Percentiles rank a stretch among this genome's conserved stretches.
These are phyloP conservation scores for Kickxella alabastrina DNA, from an alignment of 192 early-diverging fungal genomes.

Conservation along the genomic window DNA sequence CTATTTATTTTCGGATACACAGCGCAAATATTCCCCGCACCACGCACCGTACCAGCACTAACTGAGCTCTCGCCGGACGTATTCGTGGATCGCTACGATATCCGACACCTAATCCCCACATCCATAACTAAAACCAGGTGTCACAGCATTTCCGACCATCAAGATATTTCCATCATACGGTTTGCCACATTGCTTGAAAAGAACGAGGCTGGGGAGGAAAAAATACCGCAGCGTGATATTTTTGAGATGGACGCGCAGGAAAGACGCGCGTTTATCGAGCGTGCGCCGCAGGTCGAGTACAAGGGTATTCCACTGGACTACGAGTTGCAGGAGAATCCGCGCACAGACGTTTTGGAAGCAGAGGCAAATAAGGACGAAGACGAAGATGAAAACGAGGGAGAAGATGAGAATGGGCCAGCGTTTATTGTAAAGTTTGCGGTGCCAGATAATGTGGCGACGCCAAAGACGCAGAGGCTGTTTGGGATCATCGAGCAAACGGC, in stretches of 20 bases:
- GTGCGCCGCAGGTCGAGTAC: too few relatives aligned
- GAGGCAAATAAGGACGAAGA: conserved; percentile 2
- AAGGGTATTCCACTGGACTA: too few relatives aligned
- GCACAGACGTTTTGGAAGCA: neutral
- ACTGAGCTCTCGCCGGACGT: conserved; percentile 6
- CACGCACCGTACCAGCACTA: neutral
- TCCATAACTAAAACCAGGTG: too few relatives aligned
- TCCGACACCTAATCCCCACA: too few relatives aligned
- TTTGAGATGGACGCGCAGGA: too few relatives aligned
- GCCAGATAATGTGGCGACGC: conserved; percentile 31
- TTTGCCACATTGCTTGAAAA: too few relatives aligned
- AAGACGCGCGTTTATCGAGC: conserved; percentile 16
- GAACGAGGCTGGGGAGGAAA: too few relatives aligned
- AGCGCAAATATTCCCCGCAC: conserved; percentile 9
- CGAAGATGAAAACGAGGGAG: neutral
- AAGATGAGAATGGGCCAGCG: neutral
- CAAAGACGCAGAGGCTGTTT: conserved; percentile 55
- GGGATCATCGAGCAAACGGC: conserved; percentile 71
- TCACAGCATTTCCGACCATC: too few relatives aligned
- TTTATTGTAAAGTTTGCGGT: conserved; percentile 17
- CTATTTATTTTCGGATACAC: conserved; percentile 25
- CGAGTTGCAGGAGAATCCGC: too few relatives aligned
- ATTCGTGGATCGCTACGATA: conserved; percentile 32
- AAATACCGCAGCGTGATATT: too few relatives aligned
- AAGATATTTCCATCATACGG: too few relatives aligned